Conservation (phyloP, 352 stramenopile species). For the Phytophthora europaea region DNA sequence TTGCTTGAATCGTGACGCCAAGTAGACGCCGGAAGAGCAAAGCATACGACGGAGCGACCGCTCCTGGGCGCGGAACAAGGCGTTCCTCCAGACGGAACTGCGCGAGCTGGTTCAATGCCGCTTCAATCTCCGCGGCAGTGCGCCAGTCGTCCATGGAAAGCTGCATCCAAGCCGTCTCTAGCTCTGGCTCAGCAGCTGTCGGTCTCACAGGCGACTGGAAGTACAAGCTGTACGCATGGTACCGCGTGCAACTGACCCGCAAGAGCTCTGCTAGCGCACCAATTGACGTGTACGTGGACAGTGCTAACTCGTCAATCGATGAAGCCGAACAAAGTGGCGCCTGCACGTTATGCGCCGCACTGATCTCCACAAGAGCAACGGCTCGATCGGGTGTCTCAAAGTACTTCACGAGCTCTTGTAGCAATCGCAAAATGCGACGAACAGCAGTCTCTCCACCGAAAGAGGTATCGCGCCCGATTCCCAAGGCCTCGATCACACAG, state of each 20-base stretch:
- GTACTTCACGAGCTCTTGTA: slow-evolving; percentile 32
- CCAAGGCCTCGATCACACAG: slow-evolving; percentile 38
- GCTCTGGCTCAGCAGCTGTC: slow-evolving; percentile 20
- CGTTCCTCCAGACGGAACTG: slow-evolving; percentile 44
- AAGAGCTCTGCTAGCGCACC: slow-evolving; percentile 42
- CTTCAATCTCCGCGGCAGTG: slow-evolving; percentile 44
- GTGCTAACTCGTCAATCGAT: slow-evolving; percentile 24
- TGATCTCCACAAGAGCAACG: slow-evolving; percentile 8
- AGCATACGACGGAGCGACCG: slow-evolving; percentile 35
- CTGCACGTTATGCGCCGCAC: slow-evolving; percentile 3
- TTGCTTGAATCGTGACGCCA: slow-evolving; percentile 33
- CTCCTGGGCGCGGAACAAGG: slow-evolving; percentile 12
- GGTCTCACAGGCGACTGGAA: slow-evolving; percentile 33
- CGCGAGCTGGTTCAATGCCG: slow-evolving; percentile 36
- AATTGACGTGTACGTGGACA: slow-evolving; percentile 29
- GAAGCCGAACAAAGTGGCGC: background rate
- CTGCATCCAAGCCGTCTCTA: slow-evolving; percentile 37
- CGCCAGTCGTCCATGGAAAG: slow-evolving; percentile 39
- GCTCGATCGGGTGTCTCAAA: slow-evolving; percentile 25
- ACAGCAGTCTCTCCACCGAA: slow-evolving; percentile 21
- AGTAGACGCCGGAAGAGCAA: slow-evolving; percentile 48
- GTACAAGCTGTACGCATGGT: slow-evolving; percentile 34
- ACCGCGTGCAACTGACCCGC: slow-evolving; percentile 34
- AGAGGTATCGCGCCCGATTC: slow-evolving; percentile 7
- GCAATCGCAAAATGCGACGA: slow-evolving; percentile 36